A percentile compares a stretch with the other conserved stretches of the same genome.
phyloP scores from a whole-genome alignment of 164 flowering plant species.

The Liquidambar formosana region DNA sequence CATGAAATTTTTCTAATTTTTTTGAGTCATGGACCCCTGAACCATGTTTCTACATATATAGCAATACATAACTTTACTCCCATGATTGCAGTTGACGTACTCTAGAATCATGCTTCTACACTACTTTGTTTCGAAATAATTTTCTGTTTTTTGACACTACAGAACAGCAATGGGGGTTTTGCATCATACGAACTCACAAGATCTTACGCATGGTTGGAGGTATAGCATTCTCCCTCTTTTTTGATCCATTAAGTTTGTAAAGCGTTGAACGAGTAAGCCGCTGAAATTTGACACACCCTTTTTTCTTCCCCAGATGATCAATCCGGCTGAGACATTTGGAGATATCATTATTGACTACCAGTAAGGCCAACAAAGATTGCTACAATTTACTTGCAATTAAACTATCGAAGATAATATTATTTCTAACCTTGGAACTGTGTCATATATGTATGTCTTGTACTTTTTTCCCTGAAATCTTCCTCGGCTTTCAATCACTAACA shows the following conservation, averaged over 20 bases:
- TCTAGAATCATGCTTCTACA: neutral
- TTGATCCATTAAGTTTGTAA: no score
- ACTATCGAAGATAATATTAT: no score
- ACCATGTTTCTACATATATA: no score
- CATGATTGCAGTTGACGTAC: no score
- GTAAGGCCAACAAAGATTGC: slow-evolving; percentile 26
- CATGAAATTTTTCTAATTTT: no score
- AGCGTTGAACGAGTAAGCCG: neutral
- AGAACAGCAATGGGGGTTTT: slow-evolving; percentile 57
- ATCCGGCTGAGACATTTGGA: slow-evolving; percentile 53
- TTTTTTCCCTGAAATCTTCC: no score
- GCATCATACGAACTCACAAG: slow-evolving; percentile 63
- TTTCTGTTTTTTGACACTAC: neutral
- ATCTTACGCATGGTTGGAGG: slow-evolving; percentile 65
- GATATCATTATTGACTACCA: slow-evolving; percentile 51
- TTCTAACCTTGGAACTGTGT: no score
- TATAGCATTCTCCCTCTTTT: slow-evolving; percentile 1
- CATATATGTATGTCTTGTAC: no score
- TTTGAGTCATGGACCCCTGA: no score
- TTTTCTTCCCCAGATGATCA: slow-evolving; percentile 30
- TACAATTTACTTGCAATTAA: no score
- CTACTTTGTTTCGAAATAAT: neutral
- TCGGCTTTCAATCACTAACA: neutral
- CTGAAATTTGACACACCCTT: neutral
- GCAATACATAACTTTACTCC: no score